These are phyloP conservation scores for Boletus reticuloceps DNA, from an alignment of 768 basidiomycete species.

Conservation along the genomic window DNA sequence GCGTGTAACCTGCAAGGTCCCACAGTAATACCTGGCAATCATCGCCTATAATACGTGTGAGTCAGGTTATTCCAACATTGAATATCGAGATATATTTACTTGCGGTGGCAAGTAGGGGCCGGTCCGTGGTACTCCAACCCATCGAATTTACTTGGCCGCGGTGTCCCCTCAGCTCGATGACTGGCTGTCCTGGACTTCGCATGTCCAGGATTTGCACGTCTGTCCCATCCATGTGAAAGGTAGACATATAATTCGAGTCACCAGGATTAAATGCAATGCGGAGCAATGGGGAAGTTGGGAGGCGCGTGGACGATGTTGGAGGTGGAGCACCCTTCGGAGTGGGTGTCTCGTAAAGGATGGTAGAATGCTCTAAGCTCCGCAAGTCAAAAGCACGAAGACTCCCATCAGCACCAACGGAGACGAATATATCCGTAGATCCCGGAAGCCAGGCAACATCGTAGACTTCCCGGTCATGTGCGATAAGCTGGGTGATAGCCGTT, in stretches of 20 bases:
- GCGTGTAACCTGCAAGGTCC: slow-evolving; percentile 74
- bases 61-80: not conserved
- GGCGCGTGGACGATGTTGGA: slow-evolving; percentile 58
- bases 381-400: slow-evolving; percentile 95
- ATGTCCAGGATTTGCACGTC: slow-evolving; percentile 95
- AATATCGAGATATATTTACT: slow-evolving; percentile 45
- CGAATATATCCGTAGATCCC: slow-evolving; percentile 93
- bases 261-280: slow-evolving; percentile 89
- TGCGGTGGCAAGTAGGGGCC: slow-evolving; percentile 82
- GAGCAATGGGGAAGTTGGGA: slow-evolving; percentile 76
- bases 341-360: slow-evolving; percentile 94
- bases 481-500: slow-evolving; percentile 93
- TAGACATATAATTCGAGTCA: slow-evolving; percentile 94
- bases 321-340: slow-evolving; percentile 70
- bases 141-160: slow-evolving; percentile 80
- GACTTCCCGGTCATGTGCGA: slow-evolving; percentile 94
- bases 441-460: slow-evolving; percentile 99
- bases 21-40: slow-evolving; percentile 93
- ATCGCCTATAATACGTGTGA: slow-evolving; percentile 55
- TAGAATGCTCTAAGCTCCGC: slow-evolving; percentile 94
- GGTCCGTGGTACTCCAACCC: slow-evolving; percentile 86
- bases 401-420: slow-evolving; percentile 97
- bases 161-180: slow-evolving; percentile 87
- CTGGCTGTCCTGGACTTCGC: slow-evolving; percentile 93
- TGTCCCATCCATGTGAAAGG: slow-evolving; percentile 90